These are phyloP conservation scores for Silene vulgaris DNA, from an alignment of 179 eudicot species.

Conservation along the genomic window DNA sequence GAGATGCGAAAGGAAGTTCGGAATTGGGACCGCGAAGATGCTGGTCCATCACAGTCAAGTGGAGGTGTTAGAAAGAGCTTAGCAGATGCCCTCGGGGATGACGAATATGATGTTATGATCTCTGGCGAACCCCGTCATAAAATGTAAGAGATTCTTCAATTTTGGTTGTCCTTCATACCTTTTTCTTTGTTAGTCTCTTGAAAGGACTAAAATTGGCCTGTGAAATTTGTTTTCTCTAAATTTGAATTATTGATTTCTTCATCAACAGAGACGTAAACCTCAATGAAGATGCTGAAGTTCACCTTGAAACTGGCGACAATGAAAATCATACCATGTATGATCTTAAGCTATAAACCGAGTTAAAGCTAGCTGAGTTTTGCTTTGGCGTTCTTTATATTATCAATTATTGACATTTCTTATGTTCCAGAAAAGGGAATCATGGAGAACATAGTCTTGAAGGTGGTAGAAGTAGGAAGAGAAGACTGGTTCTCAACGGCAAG, in stretches of 20 bases:
- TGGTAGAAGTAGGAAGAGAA: constrained; percentile 45
- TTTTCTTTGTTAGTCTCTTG: constrained; percentile 14
- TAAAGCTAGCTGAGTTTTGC: not conserved
- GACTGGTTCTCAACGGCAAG: constrained; percentile 49
- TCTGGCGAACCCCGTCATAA: constrained; percentile 34
- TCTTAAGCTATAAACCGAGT: constrained; percentile 8
- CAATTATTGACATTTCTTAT: constrained; percentile 22
- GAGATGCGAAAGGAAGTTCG: constrained; percentile 50
- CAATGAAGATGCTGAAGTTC: constrained; percentile 26
- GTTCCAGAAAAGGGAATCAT: constrained; percentile 40
- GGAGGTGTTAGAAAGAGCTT: constrained; percentile 55
- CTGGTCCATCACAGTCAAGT: constrained; percentile 40
- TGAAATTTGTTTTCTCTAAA: constrained; percentile 10
- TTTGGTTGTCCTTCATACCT: not conserved
- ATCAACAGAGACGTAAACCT: constrained; percentile 44
- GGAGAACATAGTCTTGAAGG: constrained; percentile 33
- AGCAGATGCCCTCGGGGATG: constrained; percentile 98
- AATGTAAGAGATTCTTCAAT: constrained; percentile 39
- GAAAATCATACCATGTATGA: constrained; percentile 35
- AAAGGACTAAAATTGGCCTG: constrained; percentile 4
- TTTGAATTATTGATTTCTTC: constrained; percentile 14
- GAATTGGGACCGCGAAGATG: constrained; percentile 42
- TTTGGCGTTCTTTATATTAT: constrained; percentile 11
- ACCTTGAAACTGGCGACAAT: constrained; percentile 22
- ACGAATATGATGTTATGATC: constrained; percentile 67